Evolutionary conservation across 164 flowering plant genomes (phyloP).

Genomic region (Chimonanthus praecox): DNA sequence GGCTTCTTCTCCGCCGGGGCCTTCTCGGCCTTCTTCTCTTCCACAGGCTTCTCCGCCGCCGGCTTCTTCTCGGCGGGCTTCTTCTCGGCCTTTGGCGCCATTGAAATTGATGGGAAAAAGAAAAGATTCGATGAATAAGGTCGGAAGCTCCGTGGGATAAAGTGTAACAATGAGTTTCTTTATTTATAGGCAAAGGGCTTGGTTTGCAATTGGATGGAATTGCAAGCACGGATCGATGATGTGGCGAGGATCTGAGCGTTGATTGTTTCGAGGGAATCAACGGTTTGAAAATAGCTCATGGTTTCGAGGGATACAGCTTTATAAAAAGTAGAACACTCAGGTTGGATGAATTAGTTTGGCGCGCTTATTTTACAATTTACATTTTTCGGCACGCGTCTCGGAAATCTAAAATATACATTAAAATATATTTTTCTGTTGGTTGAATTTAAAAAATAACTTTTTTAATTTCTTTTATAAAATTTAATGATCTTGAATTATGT

Average conservation of each 20-base stretch:
- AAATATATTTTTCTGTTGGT: too few species aligned
- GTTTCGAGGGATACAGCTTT: too few species aligned
- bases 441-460: too few species aligned
- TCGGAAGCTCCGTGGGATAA: neutral
- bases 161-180: neutral
- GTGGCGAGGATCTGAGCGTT: neutral
- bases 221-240: neutral
- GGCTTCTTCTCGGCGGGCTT: constrained; percentile 18
- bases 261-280: neutral
- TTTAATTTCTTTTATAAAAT: too few species aligned
- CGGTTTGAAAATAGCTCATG: neutral
- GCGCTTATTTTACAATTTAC: too few species aligned
- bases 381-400: too few species aligned
- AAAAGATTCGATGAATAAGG: too few species aligned
- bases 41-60: constrained; percentile 18
- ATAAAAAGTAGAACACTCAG: too few species aligned
- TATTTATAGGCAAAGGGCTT: neutral
- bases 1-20: constrained; percentile 7
- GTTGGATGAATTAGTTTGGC: too few species aligned
- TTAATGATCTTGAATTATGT: too few species aligned
- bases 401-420: too few species aligned
- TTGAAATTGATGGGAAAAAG: neutral
- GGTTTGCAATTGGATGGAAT: neutral
- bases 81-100: neutral
- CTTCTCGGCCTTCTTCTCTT: constrained; percentile 13